Percentiles rank a stretch among this genome's conserved stretches.
phyloP scores from a whole-genome alignment of 1,139 yeast genomes.

The Zygoascus hellenicus region DNA sequence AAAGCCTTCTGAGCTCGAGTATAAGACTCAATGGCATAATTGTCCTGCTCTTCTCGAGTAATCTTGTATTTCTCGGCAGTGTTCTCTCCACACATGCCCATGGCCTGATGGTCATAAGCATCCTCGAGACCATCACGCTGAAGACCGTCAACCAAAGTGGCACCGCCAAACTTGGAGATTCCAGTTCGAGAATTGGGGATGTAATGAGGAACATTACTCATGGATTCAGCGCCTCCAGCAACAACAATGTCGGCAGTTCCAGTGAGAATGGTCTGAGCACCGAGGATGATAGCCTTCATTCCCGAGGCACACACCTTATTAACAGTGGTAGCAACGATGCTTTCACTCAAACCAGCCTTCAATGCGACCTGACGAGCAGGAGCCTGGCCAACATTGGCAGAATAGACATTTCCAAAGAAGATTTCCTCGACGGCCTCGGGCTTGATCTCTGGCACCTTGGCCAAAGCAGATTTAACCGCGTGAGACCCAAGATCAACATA shows the following conservation, averaged over 20 bases:
- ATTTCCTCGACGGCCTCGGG: constrained; percentile 79
- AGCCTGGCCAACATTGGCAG: constrained; percentile 93
- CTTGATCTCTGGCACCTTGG: constrained; percentile 73
- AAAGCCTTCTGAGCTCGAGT: constrained; percentile 77
- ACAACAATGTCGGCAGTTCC: constrained; percentile 90
- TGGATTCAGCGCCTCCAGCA: constrained; percentile 97
- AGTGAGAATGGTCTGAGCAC: constrained; percentile 82
- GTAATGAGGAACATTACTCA: constrained; percentile 95
- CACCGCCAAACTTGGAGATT: constrained; percentile 74
- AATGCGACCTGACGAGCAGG: constrained; percentile 98
- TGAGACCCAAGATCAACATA: constrained; percentile 86
- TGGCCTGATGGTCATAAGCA: constrained; percentile 77
- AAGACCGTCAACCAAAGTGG: constrained; percentile 73
- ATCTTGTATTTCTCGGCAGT: constrained; percentile 71
- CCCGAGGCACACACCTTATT: constrained; percentile 99
- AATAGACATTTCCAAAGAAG: constrained; percentile 85
- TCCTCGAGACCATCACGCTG: constrained; percentile 89
- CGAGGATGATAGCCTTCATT: constrained; percentile 82
- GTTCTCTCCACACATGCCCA: constrained; percentile 97
- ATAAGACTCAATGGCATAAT: constrained; percentile 82
- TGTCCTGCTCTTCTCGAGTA: constrained; percentile 72
- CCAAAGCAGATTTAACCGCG: constrained; percentile 85
- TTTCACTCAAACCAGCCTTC: constrained; percentile 76
- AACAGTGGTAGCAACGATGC: constrained; percentile 78
- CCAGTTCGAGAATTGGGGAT: constrained; percentile 81